These are phyloP conservation scores for Cynanchum wilfordii DNA, from an alignment of 257 asterid genomes.

Conservation along the genomic window DNA sequence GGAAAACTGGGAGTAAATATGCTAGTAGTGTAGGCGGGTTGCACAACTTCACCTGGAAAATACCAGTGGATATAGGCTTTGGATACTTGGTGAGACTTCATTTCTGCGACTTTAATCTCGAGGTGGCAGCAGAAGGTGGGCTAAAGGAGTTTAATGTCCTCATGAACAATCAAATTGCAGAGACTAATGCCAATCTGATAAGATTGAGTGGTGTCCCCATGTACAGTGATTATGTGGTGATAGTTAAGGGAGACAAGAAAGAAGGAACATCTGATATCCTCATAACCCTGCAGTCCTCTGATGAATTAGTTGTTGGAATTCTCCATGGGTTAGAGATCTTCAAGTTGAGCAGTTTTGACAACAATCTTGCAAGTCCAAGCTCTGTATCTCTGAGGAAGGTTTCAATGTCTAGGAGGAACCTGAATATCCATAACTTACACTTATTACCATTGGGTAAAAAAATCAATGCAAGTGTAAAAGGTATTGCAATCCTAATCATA, in stretches of 20 bases:
- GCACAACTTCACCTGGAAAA: conserved; percentile 6
- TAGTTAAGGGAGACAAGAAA: conserved; percentile 15
- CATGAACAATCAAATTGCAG: conserved; percentile 5
- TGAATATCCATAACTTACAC: neutral
- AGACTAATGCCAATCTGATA: neutral
- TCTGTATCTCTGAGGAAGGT: neutral
- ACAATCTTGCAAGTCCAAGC: conserved; percentile 15
- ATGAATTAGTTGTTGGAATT: conserved; percentile 8
- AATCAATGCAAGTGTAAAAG: neutral
- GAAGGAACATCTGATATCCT: neutral
- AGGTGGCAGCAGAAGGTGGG: neutral
- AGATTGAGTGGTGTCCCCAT: conserved; percentile 6
- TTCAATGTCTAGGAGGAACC: conserved; percentile 1
- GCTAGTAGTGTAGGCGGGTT: neutral
- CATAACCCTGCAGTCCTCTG: neutral
- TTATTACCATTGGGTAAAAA: neutral
- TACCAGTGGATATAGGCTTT: conserved; percentile 5
- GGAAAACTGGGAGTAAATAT: conserved; percentile 1
- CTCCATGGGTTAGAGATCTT: conserved; percentile 16
- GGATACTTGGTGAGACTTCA: conserved; percentile 13
- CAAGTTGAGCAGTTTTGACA: conserved; percentile 13
- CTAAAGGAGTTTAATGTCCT: neutral
- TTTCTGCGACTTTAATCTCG: neutral
- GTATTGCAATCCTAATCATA: neutral
- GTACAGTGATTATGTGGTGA: conserved; percentile 11